Evolutionary conservation across 2,329 filamentous ascomycete species (phyloP).

Genomic region (Aspergillus sergii): DNA sequence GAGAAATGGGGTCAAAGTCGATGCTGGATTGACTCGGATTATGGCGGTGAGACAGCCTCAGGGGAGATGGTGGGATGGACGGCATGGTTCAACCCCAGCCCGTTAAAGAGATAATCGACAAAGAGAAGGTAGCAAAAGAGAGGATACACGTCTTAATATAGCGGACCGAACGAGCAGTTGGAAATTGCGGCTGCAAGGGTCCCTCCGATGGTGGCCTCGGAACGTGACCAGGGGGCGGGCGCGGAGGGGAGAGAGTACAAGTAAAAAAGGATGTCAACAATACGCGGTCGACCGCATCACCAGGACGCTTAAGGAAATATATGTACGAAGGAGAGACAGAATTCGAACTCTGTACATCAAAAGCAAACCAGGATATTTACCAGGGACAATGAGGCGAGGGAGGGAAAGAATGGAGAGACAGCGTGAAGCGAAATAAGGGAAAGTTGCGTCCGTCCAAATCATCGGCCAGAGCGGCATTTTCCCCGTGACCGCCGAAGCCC

Average conservation of each 20-base stretch:
- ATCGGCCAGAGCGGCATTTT: conserved; percentile 1
- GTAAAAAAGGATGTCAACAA: conserved; percentile 11
- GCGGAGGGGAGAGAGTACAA: not conserved
- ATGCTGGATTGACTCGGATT: conserved; percentile 34
- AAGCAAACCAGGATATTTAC: conserved; percentile 3
- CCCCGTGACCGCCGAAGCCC: conserved; percentile 32
- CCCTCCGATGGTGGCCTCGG: not conserved
- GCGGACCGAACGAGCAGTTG: not conserved
- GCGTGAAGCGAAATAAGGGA: not conserved
- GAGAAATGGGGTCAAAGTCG: conserved; percentile 41
- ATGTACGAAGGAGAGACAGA: not conserved
- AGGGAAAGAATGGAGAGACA: not conserved
- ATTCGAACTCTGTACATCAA: not conserved
- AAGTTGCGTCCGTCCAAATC: not conserved
- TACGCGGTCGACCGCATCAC: conserved; percentile 15
- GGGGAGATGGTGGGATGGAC: conserved; percentile 37
- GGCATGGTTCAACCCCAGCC: conserved; percentile 22
- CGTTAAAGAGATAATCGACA: not conserved
- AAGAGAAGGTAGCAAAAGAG: not conserved
- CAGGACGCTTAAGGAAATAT: conserved; percentile 18
- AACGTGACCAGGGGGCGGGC: conserved; percentile 3
- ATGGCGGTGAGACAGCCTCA: conserved; percentile 43
- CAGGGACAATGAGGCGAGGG: not conserved
- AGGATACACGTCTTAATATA: conserved; percentile 4
- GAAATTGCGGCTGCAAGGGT: conserved; percentile 7